These are phyloP conservation scores for Yamadazyma oceani DNA, from an alignment of 1,139 yeast genomes.

Conservation along the genomic window DNA sequence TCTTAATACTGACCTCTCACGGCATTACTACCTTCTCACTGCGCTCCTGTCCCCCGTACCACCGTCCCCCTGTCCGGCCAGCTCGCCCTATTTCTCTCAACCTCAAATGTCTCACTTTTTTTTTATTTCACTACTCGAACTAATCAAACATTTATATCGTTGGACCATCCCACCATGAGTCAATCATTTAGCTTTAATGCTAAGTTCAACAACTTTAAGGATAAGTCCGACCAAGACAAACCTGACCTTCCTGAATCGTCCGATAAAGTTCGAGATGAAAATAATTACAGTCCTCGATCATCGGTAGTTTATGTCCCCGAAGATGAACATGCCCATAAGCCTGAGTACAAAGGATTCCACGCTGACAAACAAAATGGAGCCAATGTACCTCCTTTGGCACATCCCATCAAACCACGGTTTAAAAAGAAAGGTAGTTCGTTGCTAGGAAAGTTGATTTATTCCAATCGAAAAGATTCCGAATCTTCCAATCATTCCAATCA, in stretches of 20 bases:
- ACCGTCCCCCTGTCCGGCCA: no score
- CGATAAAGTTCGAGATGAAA: slow-evolving; percentile 8
- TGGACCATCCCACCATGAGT: slow-evolving; percentile 7
- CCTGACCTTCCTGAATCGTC: not conserved
- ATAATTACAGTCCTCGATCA: slow-evolving; percentile 27
- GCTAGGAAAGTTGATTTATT: slow-evolving; percentile 49
- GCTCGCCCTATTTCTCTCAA: no score
- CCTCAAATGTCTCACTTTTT: no score
- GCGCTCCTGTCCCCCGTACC: no score
- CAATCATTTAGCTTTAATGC: slow-evolving; percentile 13
- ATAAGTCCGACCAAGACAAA: slow-evolving; percentile 3
- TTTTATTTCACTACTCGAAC: no score
- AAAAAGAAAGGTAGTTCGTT: slow-evolving; percentile 44
- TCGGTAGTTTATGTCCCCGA: slow-evolving; percentile 24
- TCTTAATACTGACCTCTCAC: no score
- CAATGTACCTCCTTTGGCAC: slow-evolving; percentile 49
- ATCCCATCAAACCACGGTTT: slow-evolving; percentile 52
- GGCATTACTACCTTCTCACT: no score
- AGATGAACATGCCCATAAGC: not conserved
- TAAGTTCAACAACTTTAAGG: slow-evolving; percentile 13
- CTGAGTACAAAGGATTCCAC: slow-evolving; percentile 49
- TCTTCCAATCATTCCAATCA: slow-evolving; percentile 8
- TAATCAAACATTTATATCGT: no score
- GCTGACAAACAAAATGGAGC: slow-evolving; percentile 32
- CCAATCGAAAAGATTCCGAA: slow-evolving; percentile 40